These are phyloP conservation scores for Fraxinus albicans DNA, from an alignment of 305 asterid species.

Conservation along the genomic window DNA sequence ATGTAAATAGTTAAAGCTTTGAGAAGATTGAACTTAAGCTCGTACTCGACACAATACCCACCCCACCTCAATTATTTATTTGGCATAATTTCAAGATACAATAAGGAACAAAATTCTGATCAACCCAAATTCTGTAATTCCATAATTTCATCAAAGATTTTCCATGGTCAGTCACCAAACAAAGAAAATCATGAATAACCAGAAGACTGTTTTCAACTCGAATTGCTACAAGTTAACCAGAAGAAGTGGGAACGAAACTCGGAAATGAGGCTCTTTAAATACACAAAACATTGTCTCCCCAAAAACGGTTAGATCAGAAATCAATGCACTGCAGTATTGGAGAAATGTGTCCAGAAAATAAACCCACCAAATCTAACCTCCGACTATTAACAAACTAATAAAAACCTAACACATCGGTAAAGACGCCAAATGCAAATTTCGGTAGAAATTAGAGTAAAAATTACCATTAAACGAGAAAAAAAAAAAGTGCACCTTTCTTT, in stretches of 20 bases:
- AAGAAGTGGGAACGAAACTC: neutral
- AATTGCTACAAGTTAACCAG: neutral
- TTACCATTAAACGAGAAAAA: constrained; percentile 10
- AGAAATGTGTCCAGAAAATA: neutral
- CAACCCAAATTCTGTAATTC: neutral
- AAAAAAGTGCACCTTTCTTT: neutral
- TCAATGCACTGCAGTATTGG: neutral
- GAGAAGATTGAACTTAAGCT: neutral
- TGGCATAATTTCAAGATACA: neutral
- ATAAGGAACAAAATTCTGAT: neutral
- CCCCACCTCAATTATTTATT: constrained; percentile 3
- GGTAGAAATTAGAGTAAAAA: neutral
- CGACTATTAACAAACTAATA: neutral
- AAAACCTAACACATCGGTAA: neutral
- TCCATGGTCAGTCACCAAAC: neutral
- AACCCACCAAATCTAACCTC: neutral
- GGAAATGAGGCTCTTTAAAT: neutral
- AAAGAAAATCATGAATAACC: neutral
- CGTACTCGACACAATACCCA: neutral
- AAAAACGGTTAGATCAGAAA: neutral
- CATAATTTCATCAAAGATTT: neutral
- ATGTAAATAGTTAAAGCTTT: neutral
- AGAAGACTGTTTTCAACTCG: neutral
- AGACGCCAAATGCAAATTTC: neutral
- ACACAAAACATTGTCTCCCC: neutral